Conservation (phyloP, 495 filamentous ascomycete species). For the Rostrohypoxylon terebratum region DNA sequence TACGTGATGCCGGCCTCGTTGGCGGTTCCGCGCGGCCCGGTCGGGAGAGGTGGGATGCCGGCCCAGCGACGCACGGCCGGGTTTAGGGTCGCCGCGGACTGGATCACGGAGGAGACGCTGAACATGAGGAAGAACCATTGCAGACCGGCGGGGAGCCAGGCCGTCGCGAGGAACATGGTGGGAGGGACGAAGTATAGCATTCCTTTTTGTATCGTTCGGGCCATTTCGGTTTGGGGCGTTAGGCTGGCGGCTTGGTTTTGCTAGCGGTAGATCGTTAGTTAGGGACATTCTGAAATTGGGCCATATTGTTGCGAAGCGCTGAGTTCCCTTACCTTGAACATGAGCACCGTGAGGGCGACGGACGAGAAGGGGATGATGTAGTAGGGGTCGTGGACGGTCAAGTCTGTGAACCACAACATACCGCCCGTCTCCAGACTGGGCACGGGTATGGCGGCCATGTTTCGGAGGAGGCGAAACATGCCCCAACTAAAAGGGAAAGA, state of each 20-base stretch:
- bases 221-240: conserved; percentile 45
- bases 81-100: conserved; percentile 66
- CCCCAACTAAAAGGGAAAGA: conserved; percentile 82
- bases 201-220: conserved; percentile 59
- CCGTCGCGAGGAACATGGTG: conserved; percentile 70
- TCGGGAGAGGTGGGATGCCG: conserved; percentile 61
- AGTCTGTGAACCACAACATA: conserved; percentile 79
- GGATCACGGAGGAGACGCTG: conserved; percentile 66
- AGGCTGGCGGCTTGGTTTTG: conserved; percentile 51
- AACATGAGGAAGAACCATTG: conserved; percentile 77
- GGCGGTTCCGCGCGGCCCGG: conserved; percentile 13
- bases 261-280: conserved; percentile 41
- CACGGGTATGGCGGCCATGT: conserved; percentile 82
- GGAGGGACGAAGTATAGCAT: conserved; percentile 70
- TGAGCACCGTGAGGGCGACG: conserved; percentile 49
- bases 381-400: conserved; percentile 81
- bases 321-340: conserved; percentile 63
- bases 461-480: conserved; percentile 78
- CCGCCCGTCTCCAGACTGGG: conserved; percentile 78
- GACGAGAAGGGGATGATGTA: conserved; percentile 74
- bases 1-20: conserved; percentile 36
- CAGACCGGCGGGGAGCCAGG: conserved; percentile 72
- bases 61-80: conserved; percentile 61
- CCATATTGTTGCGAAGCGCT: background rate
- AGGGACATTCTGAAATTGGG: conserved; percentile 36